Base-by-base conservation (phyloP, 2,329 filamentous ascomycete genomes). In the Akanthomyces muscarius region DNA sequence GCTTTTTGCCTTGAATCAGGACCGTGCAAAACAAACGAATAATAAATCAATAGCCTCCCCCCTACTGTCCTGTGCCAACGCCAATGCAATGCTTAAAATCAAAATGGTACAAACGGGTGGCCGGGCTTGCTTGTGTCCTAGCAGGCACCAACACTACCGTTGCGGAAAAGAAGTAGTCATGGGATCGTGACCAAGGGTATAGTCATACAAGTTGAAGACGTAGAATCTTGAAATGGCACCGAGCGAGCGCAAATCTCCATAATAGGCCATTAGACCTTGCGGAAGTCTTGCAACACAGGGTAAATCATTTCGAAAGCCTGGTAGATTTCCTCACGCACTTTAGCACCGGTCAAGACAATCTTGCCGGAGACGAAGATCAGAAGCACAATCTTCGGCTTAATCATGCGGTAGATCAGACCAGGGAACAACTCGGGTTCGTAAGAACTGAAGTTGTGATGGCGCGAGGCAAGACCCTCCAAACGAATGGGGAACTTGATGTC, bases 401-500 rank as follows among this genome's bases (percentile, higher is more conserved):
- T 97, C 95, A 99, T 99, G 76, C 95, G 92, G 81, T 99, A 99
- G 80, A 99, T 99, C 59, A 99, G 88, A 86, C 95, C 95, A 73
- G 95, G 95, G 86, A 98, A 99, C 76, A 99, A 78, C 76, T 99
- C 95, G 69, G 95, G 95, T 78, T 99, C 95, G 78, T 99, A 99
- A 63, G 93, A 97, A 79, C 91, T 96, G 87, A 98, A 99, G 81
- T 97, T 97, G 84, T 98, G 94, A 85, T 99, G 95, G 79, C 93
- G 92, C 69, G 90, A 95, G 18, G 95, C 95, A 75, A 99, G 82
- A 79, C 95, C 95, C 77, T 98, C 95, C 64, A 99, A 84, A 69
- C 95, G 92, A 71, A 99, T 97, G 61, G 95, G 95, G 81, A 99
- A 99, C 84, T 97, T 97, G 84, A 99, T 97, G 75, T 99, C 95